Percentiles rank a stretch among this genome's conserved stretches.
Conservation (phyloP, 2,329 filamentous ascomycete genomes). For the Truncatella angustata region DNA sequence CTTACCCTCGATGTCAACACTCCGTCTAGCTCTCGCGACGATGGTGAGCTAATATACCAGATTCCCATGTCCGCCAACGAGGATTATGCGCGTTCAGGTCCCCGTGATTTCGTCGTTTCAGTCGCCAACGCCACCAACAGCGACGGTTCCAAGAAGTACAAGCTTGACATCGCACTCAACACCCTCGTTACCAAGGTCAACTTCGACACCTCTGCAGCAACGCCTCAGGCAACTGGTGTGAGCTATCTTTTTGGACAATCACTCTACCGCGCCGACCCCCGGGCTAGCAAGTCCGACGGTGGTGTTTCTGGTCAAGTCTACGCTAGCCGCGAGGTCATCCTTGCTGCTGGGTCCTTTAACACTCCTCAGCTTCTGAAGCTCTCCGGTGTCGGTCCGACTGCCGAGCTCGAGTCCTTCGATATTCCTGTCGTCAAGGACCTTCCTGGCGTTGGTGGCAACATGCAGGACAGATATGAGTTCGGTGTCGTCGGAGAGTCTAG, state of each 20-base stretch:
- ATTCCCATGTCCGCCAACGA: slow-evolving; percentile 44
- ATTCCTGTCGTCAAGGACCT: slow-evolving; percentile 28
- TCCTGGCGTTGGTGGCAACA: slow-evolving; percentile 31
- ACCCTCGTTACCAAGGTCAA: slow-evolving; percentile 19
- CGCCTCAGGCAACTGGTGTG: slow-evolving; percentile 17
- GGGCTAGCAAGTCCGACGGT: background rate
- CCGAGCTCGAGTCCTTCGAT: slow-evolving; percentile 20
- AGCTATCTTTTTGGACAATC: slow-evolving; percentile 18
- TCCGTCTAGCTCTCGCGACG: slow-evolving; percentile 25
- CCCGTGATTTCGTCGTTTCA: slow-evolving; percentile 48
- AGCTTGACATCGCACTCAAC: slow-evolving; percentile 39
- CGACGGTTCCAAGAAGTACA: slow-evolving; percentile 29
- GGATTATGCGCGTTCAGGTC: slow-evolving; percentile 39
- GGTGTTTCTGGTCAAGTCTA: slow-evolving; percentile 13
- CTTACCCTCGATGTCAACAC: slow-evolving; percentile 12
- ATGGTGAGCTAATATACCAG: slow-evolving; percentile 43
- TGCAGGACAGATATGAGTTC: slow-evolving; percentile 34
- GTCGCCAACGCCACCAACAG: slow-evolving; percentile 37
- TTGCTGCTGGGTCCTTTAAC: slow-evolving; percentile 28
- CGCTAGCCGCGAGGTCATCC: slow-evolving; percentile 26
- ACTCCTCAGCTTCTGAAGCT: slow-evolving; percentile 32
- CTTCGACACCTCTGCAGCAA: slow-evolving; percentile 14
- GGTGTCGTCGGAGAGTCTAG: slow-evolving; percentile 38
- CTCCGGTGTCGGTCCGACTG: slow-evolving; percentile 28
- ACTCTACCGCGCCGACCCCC: slow-evolving; percentile 19